Base-by-base conservation (phyloP, 805 yeast species). In the Barnettozyma vustinii region DNA sequence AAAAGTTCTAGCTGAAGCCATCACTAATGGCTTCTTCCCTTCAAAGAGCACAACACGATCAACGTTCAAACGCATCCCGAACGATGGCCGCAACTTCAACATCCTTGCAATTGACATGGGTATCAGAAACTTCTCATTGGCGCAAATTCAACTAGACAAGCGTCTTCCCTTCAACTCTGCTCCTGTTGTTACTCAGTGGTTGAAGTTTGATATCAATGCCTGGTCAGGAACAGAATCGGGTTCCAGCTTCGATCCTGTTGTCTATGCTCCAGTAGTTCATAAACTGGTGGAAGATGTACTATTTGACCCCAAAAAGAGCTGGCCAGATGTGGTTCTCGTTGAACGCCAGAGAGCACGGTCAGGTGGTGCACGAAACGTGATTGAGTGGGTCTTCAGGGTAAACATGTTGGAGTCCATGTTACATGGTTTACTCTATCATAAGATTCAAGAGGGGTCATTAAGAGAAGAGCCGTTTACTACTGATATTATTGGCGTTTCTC, bases 271-370 rank as follows among this genome's bases (percentile, higher is more conserved):
- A 4, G 52, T 63, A 2, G 59, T 62, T 4, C 50, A 51, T 13
- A 50, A 51, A 5, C 52, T 69, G 4, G 61, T 65, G 1, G 60
- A 68, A 15, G 56, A 56, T 0, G 54, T 61, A 1, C 46, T 59
- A 21, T 51, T 68, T 12, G 58, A 61, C 2, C 20, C 46, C 1
- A 47, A 49, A 4, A 41, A 51, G 2, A 37, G 50, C 1, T 27
- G 51, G 0, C 75, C 80, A 0, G 74, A 74, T 49, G 58, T 72
- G 3, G 68, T 78, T 3, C 56, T 81, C 10, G 64, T 82, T 3
- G 88, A 83, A 56, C 58, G 80, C 49, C 88, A 83, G 59, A 57
- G 87, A 37, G 67, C 75, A 37, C 67, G 87, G 44, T 70, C 79
- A 0, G 64, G 63, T 53, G 76, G 83, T 0, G 66, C 75, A 2